These are phyloP conservation scores for Podila minutissima DNA, from an alignment of 192 early-diverging fungal genomes.

Conservation along the genomic window DNA sequence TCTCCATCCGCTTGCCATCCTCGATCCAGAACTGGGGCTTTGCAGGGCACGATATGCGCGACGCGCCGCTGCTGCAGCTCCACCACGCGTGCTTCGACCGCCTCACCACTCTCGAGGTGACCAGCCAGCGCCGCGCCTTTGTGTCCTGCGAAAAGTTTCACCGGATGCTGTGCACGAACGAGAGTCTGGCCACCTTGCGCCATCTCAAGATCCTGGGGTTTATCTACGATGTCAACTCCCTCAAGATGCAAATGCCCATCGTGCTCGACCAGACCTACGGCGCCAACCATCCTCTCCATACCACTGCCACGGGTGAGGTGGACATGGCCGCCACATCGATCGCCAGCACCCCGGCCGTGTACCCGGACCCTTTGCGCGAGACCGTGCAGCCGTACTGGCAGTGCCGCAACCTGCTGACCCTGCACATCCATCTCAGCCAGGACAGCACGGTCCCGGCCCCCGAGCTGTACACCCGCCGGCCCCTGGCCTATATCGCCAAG, in stretches of 20 bases:
- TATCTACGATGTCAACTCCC: not conserved
- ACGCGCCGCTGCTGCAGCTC: no score
- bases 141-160: not conserved
- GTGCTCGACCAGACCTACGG: no score
- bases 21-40: no score
- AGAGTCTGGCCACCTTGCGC: not conserved
- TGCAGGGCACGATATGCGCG: no score
- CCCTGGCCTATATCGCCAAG: not conserved
- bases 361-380: not conserved
- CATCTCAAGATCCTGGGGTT: not conserved
- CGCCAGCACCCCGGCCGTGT: no score
- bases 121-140: not conserved
- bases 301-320: no score
- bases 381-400: not conserved
- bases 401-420: not conserved
- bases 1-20: no score
- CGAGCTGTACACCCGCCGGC: not conserved
- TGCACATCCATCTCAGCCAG: not conserved
- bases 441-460: not conserved
- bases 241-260: not conserved
- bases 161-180: not conserved
- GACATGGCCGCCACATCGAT: no score
- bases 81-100: not conserved
- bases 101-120: not conserved
- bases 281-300: no score